Evolutionary conservation across 306 rosid species (phyloP), one percentile per base, ranked within the genome.

Genomic region (Adenanthera pavonina): DNA sequence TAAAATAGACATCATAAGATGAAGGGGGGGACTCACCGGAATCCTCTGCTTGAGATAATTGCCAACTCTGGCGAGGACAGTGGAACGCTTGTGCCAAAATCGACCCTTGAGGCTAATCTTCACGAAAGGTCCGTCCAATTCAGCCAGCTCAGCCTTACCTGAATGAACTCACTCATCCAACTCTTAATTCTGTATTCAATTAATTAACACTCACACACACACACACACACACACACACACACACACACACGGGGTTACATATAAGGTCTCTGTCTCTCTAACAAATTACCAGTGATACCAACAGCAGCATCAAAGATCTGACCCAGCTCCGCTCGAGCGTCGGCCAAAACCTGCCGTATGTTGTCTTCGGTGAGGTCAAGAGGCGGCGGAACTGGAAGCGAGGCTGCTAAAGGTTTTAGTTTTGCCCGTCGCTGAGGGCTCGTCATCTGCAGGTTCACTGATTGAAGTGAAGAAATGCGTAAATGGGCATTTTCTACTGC

Each of bases 51-150:
- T 95, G 60, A 95, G 85, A 81, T 91, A 95, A 77, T 95, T 95
- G 36, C 81, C 96, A 2, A 93, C 61, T 69, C 99, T 89, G 54
- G 99, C 98, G 0, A 93, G 59, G 46, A 93, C 96, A 0, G 75
- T 82, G 71, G 95, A 89, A 20, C 99, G 93, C 72, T 86, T 76
- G 87, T 95, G 98, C 99, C 99, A 95, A 88, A 95, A 95, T 40
- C 97, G 90, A 74, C 99, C 99, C 82, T 76, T 93, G 15, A 95
- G 91, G 76, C 96, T 88, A 78, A 95, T 92, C 82, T 85, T 95
- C 79, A 95, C 98, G 69, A 89, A 89, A 52, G 99, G 99, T 52
- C 98, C 97, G 71, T 95, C 96, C 43, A 95, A 67, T 60, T 95
- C 99, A 2, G 87, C 94, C 41, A 95, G 83, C 49, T 95, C 94